Base-by-base conservation (phyloP, 2,329 filamentous ascomycete species). In the Trichophyton equinum region DNA sequence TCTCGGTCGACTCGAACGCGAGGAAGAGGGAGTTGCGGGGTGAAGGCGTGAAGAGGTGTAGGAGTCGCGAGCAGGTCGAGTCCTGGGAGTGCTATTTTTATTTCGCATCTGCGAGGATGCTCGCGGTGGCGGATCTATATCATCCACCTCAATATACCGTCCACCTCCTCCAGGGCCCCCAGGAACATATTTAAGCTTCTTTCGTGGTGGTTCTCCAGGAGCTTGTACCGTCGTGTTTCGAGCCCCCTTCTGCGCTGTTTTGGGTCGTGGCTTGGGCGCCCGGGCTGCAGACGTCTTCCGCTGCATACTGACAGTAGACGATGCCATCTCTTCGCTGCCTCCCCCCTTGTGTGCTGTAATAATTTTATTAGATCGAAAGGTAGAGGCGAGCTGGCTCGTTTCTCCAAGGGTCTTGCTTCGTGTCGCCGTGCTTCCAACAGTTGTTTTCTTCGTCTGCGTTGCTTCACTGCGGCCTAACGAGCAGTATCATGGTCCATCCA, bases 101-200 rank as follows among this genome's bases (percentile, higher is more conserved):
- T 57, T 57, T 18, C 55, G 33, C 38, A 40, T 44, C 20, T 57
- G 55, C 9, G 57, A n/a, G 0, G 58, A 46, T 15, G 53, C 57
- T 4, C 53, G 60, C 68, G 80, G 78, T 47, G 80, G 80, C 47
- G 80, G 82, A 64, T 87, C 83, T 62, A 81, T 77, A 58, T 82
- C 82, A 61, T 89, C 83, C 61, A 86, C 80, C 67, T 95, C 89
- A 40, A 94, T 79, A 72, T 91, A 95, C 70, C 91, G 81, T 20
- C 91, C 90, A 62, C 91, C 90, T 53, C 91, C 91, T 44, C 89
- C 90, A 62, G 89, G 87, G 2, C 90, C 91, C 56, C 91, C 91
- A 38, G 92, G 89, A 56, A 95, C 82, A 76, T 96, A 96, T 74
- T 84, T 82, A 66, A 85, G 81, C 70, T 82, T 83, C 75, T 90